Evolutionary conservation across 2,329 filamentous ascomycete genomes (phyloP), one percentile per base, ranked within the genome.

Genomic region (Periconia digitata): DNA sequence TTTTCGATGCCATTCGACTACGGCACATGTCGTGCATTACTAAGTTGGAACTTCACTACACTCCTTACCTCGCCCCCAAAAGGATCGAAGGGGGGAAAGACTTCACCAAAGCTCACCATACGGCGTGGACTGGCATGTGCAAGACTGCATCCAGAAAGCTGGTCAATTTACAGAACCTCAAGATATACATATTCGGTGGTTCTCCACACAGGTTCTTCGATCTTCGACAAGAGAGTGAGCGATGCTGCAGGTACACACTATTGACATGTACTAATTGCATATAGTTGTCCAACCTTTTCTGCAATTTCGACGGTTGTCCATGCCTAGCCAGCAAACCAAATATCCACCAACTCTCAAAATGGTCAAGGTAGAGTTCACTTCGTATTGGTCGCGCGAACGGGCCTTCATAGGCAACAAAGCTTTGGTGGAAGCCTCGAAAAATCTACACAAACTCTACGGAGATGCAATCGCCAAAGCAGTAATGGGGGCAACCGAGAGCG

Each of bases 21-120:
- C 13, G 38, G 4, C 58, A 53, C 17, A 54, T 68, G 16, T 36
- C 47, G 4, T 36, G 46, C 21, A 51, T 72, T 27, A 63, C 55
- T 3, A 67, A 59, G 21, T 35, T 71, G 4, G 50, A 69, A 16
- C 46, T 72, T 8, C 53, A 67, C 39, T 70, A 71, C 50, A 29
- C 42, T 8, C 61, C 59, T 1, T 71, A 70, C 42, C 63, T 63
- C 21, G 23, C 45, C 5, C 15, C 22, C 22, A 7, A 21, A 34
- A 17, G 10, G 24, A 27, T 12, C 2, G 10, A 16, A 4, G 15
- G 13, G 8, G 39, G 22, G 8, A 24, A 41, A 6, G 15, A 27
- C 21, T 20, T 42, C 13, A 20, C 18, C 22, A 49, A 58, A 2
- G 67, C 66, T 35, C 62, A 71, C 43, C 13, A 40, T 8, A 35